A percentile compares a stretch with the other conserved stretches of the same genome.
Evolutionary conservation across 176 grass and related monocot species (phyloP).

Genomic region (Oryza glumipatula): DNA sequence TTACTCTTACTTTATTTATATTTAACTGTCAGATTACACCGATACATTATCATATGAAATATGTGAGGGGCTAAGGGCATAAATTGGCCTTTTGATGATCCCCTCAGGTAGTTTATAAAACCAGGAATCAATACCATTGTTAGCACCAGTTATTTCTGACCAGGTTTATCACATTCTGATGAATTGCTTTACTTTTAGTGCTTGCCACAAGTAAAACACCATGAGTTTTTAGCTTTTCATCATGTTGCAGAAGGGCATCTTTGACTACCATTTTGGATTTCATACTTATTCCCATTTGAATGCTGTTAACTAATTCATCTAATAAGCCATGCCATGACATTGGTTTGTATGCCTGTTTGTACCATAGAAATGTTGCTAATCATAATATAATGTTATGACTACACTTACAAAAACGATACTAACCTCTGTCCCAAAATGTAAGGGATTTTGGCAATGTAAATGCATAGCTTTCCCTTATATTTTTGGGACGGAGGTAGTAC

Average conservation of each 20-base stretch:
- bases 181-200: not conserved
- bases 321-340: slow-evolving; percentile 9
- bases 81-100: slow-evolving; percentile 27
- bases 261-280: not conserved
- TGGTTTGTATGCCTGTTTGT: slow-evolving; percentile 17
- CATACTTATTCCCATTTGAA: slow-evolving; percentile 3
- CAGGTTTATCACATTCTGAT: not conserved
- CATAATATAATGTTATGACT: not conserved
- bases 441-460: too few relatives aligned
- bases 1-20: slow-evolving; percentile 18
- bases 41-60: slow-evolving; percentile 30
- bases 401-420: not conserved
- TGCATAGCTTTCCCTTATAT: too few relatives aligned
- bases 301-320: slow-evolving; percentile 7
- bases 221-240: slow-evolving; percentile 18
- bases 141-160: slow-evolving; percentile 25
- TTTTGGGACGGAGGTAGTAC: too few relatives aligned
- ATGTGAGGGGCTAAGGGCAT: slow-evolving; percentile 9
- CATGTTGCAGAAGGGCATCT: not conserved
- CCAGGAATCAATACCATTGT: slow-evolving; percentile 8
- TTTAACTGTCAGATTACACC: slow-evolving; percentile 22
- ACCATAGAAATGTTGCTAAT: not conserved
- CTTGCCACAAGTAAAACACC: slow-evolving; percentile 7
- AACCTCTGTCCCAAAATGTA: too few relatives aligned
- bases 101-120: not conserved